Evolutionary conservation across 495 filamentous ascomycete genomes (phyloP), one percentile per base, ranked within the genome.

Genomic region (Penicillium goetzii): DNA sequence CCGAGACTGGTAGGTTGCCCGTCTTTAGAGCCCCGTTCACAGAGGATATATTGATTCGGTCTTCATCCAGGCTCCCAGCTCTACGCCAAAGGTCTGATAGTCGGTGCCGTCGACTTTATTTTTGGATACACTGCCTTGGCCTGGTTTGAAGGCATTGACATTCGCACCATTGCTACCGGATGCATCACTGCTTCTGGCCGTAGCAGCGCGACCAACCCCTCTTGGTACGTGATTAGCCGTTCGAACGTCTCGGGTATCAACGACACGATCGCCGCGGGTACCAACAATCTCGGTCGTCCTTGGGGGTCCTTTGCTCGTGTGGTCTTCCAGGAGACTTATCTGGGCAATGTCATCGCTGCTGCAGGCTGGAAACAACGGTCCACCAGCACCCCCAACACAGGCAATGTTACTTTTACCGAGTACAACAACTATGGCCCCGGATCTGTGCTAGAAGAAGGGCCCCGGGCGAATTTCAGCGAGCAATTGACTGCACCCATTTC

Each of bases 221-320:
- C 50, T 9, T 53, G 50, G 50, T 53, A 53, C n/a, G 50, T 53
- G 50, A 53, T 53, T 14, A 53, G 28, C 15, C 50, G 50, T 10
- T 53, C 50, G 17, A 53, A n/a, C 15, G 30, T 53, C 19, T n/a
- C 50, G 15, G 50, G 26, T 4, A 53, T 53, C 23, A 53, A 53
- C 25, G 50, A 53, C 4, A 53, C 50, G 15, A 53, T 53, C 50
- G 4, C 50, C 14, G 50, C 50, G 0, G 50, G 50, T 19, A 53
- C 26, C 6, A 53, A 53, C 50, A 6, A 53, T 14, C 80, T 90
- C 2, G 87, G 88, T 1, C 77, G 88, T 32, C 88, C 88, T 9
- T 89, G 86, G 86, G 71, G 81, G 9, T 69, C 79, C 36, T 87
- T 82, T 62, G 78, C 86, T 5, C 74, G 85, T 2, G 87, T 88